Conservation (phyloP, 495 filamentous ascomycete species). For the Hypoxylon cercidicola region DNA sequence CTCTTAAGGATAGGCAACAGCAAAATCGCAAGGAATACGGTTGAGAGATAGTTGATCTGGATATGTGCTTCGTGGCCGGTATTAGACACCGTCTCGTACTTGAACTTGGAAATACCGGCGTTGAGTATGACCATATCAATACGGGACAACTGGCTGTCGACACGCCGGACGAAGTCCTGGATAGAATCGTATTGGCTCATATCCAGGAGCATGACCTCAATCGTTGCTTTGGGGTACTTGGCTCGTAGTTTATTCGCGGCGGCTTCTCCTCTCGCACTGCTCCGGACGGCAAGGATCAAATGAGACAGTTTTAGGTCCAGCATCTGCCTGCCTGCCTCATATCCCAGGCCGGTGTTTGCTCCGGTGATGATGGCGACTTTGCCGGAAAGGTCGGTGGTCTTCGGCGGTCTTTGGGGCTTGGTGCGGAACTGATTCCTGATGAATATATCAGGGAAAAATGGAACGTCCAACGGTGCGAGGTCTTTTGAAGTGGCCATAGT, state of each 20-base stretch:
- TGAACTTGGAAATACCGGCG: constrained; percentile 54
- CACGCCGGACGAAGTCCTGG: constrained; percentile 54
- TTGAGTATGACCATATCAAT: constrained; percentile 66
- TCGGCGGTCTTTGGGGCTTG: constrained; percentile 39
- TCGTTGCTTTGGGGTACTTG: constrained; percentile 48
- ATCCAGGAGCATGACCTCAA: constrained; percentile 68
- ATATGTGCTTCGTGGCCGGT: constrained; percentile 62
- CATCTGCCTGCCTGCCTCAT: constrained; percentile 59
- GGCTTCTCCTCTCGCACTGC: constrained; percentile 54
- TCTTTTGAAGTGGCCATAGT: constrained; percentile 30
- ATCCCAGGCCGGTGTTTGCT: constrained; percentile 58
- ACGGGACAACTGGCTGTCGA: constrained; percentile 46
- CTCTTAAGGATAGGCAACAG: constrained; percentile 60
- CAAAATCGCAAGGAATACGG: constrained; percentile 58
- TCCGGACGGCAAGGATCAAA: constrained; percentile 67
- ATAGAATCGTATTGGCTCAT: constrained; percentile 59
- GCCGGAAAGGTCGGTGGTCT: constrained; percentile 42
- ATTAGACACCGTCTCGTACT: constrained; percentile 40
- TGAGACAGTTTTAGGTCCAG: constrained; percentile 55
- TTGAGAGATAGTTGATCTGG: constrained; percentile 62
- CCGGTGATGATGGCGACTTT: constrained; percentile 63
- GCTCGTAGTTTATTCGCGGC: constrained; percentile 52
- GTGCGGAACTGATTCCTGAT: constrained; percentile 49
- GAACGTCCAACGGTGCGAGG: constrained; percentile 24
- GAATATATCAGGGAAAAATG: constrained; percentile 31